phyloP scores from a whole-genome alignment of 2,329 filamentous ascomycete genomes.

The Paracamarosporium sp. region DNA sequence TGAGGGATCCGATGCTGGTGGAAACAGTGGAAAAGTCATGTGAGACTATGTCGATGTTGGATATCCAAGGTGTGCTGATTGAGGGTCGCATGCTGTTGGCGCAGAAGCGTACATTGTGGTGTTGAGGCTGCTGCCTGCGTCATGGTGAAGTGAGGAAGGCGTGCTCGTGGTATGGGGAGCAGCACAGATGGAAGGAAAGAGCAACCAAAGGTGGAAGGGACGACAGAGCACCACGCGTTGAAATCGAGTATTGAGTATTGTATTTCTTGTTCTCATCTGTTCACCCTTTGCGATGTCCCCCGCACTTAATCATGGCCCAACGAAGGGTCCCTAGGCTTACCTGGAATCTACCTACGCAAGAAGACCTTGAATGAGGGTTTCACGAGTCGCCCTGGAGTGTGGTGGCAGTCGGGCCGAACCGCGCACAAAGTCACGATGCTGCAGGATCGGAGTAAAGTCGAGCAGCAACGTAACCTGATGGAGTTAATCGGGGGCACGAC shows the following conservation, averaged over 20 bases:
- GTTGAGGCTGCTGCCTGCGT: not conserved
- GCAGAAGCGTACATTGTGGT: not conserved
- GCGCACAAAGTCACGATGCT: not conserved
- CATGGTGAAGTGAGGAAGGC: slow-evolving; percentile 12
- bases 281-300: too few relatives aligned
- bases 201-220: not conserved
- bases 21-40: slow-evolving; percentile 46
- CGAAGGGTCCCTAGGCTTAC: not conserved
- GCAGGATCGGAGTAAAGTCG: not conserved
- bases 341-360: too few relatives aligned
- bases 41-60: slow-evolving; percentile 48
- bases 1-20: slow-evolving; percentile 42
- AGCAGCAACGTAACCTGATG: slow-evolving; percentile 1
- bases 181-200: not conserved
- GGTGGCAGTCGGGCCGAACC: not conserved
- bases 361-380: not conserved
- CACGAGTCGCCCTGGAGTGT: not conserved
- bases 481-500: slow-evolving; percentile 1
- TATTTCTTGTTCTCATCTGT: not conserved
- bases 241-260: not conserved
- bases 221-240: not conserved
- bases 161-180: slow-evolving; percentile 10
- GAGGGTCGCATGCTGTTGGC: slow-evolving; percentile 25
- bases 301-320: not conserved
- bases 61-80: slow-evolving; percentile 39